Conservation (phyloP, 2,329 filamentous ascomycete species). For the Venturiaceae sp. region DNA sequence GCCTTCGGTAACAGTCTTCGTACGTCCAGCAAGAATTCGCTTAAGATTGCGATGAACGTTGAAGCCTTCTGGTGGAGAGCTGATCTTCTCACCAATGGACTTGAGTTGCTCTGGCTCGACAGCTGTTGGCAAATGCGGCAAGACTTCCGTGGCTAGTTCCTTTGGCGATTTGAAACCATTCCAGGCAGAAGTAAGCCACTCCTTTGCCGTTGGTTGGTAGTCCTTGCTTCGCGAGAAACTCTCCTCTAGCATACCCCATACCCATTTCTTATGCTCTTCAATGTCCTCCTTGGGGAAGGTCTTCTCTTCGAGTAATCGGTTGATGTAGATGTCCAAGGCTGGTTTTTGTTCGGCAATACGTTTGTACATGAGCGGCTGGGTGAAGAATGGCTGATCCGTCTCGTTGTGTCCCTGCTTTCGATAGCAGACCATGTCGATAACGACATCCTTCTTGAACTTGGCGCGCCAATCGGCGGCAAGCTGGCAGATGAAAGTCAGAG, state of each 20-base stretch:
- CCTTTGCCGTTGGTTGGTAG: slow-evolving; percentile 90
- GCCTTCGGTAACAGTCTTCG: slow-evolving; percentile 86
- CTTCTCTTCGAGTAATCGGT: slow-evolving; percentile 83
- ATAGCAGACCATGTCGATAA: slow-evolving; percentile 98
- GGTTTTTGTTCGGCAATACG: slow-evolving; percentile 76
- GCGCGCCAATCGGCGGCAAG: slow-evolving; percentile 95
- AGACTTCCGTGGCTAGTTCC: slow-evolving; percentile 86
- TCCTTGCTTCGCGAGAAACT: slow-evolving; percentile 97
- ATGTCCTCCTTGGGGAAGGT: slow-evolving; percentile 97
- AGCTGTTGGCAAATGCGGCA: slow-evolving; percentile 83
- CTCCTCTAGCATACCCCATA: slow-evolving; percentile 97
- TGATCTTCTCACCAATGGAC: slow-evolving; percentile 75
- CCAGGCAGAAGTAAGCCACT: slow-evolving; percentile 98
- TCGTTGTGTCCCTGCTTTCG: slow-evolving; percentile 99
- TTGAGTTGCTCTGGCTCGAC: slow-evolving; percentile 64
- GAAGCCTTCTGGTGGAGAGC: slow-evolving; percentile 73
- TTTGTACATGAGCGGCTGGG: slow-evolving; percentile 99
- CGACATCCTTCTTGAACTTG: slow-evolving; percentile 96
- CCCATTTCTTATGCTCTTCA: slow-evolving; percentile 99
- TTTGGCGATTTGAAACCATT: slow-evolving; percentile 99
- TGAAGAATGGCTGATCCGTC: slow-evolving; percentile 98
- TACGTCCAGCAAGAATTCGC: slow-evolving; percentile 81
- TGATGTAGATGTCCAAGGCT: slow-evolving; percentile 82
- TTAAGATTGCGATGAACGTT: slow-evolving; percentile 90
- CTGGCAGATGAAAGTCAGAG: slow-evolving; percentile 97